Conservation (phyloP, 2,329 filamentous ascomycete genomes). For the Alternaria novae-zelandiae region DNA sequence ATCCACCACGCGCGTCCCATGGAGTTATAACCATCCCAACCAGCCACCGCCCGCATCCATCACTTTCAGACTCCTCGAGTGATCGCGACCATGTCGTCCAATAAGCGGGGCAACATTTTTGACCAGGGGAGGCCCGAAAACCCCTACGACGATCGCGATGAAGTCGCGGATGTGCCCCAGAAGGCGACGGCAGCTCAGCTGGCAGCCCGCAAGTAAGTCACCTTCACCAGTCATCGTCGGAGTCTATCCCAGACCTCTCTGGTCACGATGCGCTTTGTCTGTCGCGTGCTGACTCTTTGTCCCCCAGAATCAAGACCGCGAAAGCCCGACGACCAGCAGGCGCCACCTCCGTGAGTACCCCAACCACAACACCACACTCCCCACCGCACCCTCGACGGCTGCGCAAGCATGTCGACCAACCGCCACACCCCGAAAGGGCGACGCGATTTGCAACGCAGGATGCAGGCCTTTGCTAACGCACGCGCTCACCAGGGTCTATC, state of each 20-base stretch:
- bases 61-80: slow-evolving; percentile 13
- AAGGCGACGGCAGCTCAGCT: slow-evolving; percentile 62
- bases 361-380: slow-evolving; percentile 5
- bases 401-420: slow-evolving; percentile 7
- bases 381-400: slow-evolving; percentile 3
- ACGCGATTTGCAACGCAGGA: slow-evolving; percentile 14
- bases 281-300: slow-evolving; percentile 25
- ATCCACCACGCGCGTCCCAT: slow-evolving; percentile 13
- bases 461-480: slow-evolving; percentile 26
- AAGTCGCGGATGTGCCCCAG: slow-evolving; percentile 54
- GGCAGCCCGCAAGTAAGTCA: slow-evolving; percentile 62
- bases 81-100: slow-evolving; percentile 35
- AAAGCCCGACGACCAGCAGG: slow-evolving; percentile 33
- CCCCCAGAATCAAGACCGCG: slow-evolving; percentile 32
- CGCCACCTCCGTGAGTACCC: slow-evolving; percentile 37
- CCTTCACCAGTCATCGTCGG: background rate
- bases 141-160: slow-evolving; percentile 37
- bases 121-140: slow-evolving; percentile 36
- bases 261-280: slow-evolving; percentile 8
- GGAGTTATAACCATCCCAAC: slow-evolving; percentile 9
- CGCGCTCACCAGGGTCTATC: slow-evolving; percentile 25
- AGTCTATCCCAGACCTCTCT: background rate
- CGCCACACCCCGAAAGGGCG: slow-evolving; percentile 14
- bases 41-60: slow-evolving; percentile 11
- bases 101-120: slow-evolving; percentile 36